Evolutionary conservation across 441 rosid genomes (phyloP).

Genomic region (Bruguiera hainesii): DNA sequence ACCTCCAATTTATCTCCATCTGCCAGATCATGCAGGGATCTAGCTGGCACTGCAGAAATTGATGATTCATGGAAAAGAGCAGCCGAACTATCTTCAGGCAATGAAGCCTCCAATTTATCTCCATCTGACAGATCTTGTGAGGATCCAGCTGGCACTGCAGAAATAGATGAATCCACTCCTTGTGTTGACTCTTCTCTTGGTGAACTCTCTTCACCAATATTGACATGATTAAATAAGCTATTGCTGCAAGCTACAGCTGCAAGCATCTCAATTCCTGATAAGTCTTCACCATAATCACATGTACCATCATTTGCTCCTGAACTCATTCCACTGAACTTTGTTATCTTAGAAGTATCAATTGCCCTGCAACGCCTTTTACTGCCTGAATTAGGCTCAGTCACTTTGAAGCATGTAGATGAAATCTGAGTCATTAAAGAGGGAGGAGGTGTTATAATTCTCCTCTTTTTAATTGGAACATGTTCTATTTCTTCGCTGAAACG

Average conservation of each 20-base stretch:
- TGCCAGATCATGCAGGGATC: slow-evolving; percentile 13
- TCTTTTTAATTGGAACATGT: slow-evolving; percentile 53
- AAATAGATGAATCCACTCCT: slow-evolving; percentile 16
- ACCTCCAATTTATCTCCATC: slow-evolving; percentile 23
- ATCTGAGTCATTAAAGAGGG: slow-evolving; percentile 27
- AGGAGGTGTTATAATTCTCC: slow-evolving; percentile 32
- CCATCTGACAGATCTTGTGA: slow-evolving; percentile 18
- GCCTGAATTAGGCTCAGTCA: slow-evolving; percentile 20
- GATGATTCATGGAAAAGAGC: slow-evolving; percentile 18
- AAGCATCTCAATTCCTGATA: slow-evolving; percentile 59
- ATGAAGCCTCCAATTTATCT: slow-evolving; percentile 25
- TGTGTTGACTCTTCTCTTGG: slow-evolving; percentile 18
- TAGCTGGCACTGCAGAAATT: slow-evolving; percentile 15
- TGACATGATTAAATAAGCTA: slow-evolving; percentile 23
- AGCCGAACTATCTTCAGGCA: slow-evolving; percentile 16
- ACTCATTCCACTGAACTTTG: slow-evolving; percentile 19
- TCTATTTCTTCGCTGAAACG: slow-evolving; percentile 42
- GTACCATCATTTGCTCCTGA: slow-evolving; percentile 14
- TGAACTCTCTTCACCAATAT: slow-evolving; percentile 14
- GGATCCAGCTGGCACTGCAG: slow-evolving; percentile 17
- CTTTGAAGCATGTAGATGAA: slow-evolving; percentile 20
- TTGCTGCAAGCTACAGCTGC: slow-evolving; percentile 48
- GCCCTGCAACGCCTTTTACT: slow-evolving; percentile 8
- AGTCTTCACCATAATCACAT: slow-evolving; percentile 31
- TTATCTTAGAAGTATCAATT: slow-evolving; percentile 17